Conservation (phyloP, 106 monocot genomes). For the Iris macrosiphon region DNA sequence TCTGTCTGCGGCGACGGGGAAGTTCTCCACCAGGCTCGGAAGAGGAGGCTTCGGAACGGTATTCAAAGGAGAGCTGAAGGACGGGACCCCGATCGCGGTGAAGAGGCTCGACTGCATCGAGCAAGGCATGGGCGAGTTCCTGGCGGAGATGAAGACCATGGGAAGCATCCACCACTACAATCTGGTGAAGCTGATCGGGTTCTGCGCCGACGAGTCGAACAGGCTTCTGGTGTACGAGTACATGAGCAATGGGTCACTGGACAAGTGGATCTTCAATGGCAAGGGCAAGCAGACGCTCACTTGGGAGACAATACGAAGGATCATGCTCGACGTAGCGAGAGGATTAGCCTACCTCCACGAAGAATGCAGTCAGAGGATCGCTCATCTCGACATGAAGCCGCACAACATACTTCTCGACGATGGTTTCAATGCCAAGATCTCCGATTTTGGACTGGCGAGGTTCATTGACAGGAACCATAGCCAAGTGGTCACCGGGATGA, state of each 20-base stretch:
- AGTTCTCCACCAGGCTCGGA: constrained; percentile 43
- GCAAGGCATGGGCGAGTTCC: constrained; percentile 32
- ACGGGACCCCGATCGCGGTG: constrained; percentile 33
- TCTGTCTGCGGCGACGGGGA: constrained; percentile 25
- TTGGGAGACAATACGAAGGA: constrained; percentile 9
- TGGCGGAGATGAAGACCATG: constrained; percentile 19
- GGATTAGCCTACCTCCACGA: constrained; percentile 22
- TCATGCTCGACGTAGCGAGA: constrained; percentile 12
- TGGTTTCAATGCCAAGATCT: constrained; percentile 16
- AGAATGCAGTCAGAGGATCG: constrained; percentile 15
- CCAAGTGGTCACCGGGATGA: constrained; percentile 17
- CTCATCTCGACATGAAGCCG: constrained; percentile 20
- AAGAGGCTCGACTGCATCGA: constrained; percentile 29
- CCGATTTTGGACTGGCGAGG: constrained; percentile 19
- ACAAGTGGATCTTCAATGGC: constrained; percentile 31
- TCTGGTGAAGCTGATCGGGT: constrained; percentile 23
- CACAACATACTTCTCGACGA: constrained; percentile 23
- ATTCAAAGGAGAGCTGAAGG: constrained; percentile 34
- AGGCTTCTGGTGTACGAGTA: constrained; percentile 23
- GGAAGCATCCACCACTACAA: constrained; percentile 25
- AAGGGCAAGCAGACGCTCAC: neutral
- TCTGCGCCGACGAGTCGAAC: constrained; percentile 13
- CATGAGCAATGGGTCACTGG: constrained; percentile 26
- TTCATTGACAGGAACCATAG: constrained; percentile 15
- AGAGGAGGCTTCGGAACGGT: constrained; percentile 69